Evolutionary conservation across 495 filamentous ascomycete species (phyloP).

Genomic region (Aspergillus steynii): DNA sequence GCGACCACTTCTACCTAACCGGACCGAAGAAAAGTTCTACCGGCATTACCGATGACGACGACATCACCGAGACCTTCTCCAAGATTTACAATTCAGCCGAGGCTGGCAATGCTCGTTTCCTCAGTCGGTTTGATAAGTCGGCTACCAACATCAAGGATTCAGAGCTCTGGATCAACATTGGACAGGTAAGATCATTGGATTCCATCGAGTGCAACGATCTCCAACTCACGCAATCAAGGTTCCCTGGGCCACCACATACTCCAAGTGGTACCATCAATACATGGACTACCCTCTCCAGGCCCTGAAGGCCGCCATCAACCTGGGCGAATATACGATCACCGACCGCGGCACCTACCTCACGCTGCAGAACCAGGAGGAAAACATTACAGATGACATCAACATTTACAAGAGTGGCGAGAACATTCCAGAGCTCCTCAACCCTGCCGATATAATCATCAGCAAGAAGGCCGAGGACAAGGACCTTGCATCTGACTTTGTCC

Average conservation of each 20-base stretch:
- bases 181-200: slow-evolving; percentile 26
- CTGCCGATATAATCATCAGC: slow-evolving; percentile 40
- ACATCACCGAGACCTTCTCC: slow-evolving; percentile 33
- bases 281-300: slow-evolving; percentile 45
- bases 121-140: slow-evolving; percentile 46
- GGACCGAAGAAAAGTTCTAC: slow-evolving; percentile 38
- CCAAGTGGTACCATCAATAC: slow-evolving; percentile 49
- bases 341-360: slow-evolving; percentile 43
- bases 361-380: slow-evolving; percentile 15
- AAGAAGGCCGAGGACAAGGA: slow-evolving; percentile 27
- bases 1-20: slow-evolving; percentile 41
- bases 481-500: slow-evolving; percentile 32
- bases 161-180: slow-evolving; percentile 42
- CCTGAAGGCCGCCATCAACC: slow-evolving; percentile 31
- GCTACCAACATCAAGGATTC: slow-evolving; percentile 52
- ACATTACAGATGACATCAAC: slow-evolving; percentile 22
- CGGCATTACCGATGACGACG: slow-evolving; percentile 15
- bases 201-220: not conserved
- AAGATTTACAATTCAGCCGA: slow-evolving; percentile 30
- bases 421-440: slow-evolving; percentile 34
- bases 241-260: slow-evolving; percentile 41
- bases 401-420: slow-evolving; percentile 41
- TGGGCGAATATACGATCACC: slow-evolving; percentile 45
- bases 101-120: slow-evolving; percentile 32
- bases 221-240: slow-evolving; percentile 20